Conservation (phyloP, 208 protist genomes). For the Acanthamoeba pearcei region DNA sequence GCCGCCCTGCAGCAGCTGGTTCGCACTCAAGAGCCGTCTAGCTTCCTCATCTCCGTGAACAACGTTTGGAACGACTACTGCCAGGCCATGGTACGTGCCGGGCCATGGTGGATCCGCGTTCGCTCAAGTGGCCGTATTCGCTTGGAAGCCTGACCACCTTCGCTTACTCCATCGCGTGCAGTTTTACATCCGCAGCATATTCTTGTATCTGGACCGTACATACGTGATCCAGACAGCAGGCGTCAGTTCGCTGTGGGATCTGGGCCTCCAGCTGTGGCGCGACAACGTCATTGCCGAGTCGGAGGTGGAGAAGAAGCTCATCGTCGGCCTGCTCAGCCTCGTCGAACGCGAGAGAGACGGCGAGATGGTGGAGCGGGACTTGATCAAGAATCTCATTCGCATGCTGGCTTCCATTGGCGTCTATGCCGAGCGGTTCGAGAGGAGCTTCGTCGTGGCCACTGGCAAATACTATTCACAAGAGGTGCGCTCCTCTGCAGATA, state of each 20-base stretch:
- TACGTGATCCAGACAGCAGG: conserved; percentile 84
- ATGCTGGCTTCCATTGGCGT: conserved; percentile 78
- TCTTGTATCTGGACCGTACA: conserved; percentile 87
- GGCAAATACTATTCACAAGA: conserved; percentile 62
- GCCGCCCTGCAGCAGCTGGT: conserved; percentile 3
- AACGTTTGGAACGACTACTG: conserved; percentile 76
- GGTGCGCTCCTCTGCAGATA: neutral
- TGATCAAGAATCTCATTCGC: conserved; percentile 70
- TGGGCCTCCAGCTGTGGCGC: conserved; percentile 84
- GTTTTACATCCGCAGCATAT: conserved; percentile 85
- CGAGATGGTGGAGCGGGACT: conserved; percentile 71
- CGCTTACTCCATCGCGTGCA: conserved; percentile 14
- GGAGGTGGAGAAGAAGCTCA: conserved; percentile 79
- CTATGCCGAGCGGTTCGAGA: conserved; percentile 83
- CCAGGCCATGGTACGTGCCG: conserved; percentile 72
- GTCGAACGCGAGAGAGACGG: conserved; percentile 82
- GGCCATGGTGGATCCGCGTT: neutral
- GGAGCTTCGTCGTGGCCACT: conserved; percentile 80
- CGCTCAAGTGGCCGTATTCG: neutral
- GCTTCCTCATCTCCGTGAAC: conserved; percentile 77
- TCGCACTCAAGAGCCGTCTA: conserved; percentile 18
- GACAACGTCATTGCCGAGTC: conserved; percentile 27
- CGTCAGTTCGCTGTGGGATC: conserved; percentile 82
- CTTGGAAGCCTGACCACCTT: neutral
- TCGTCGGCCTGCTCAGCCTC: conserved; percentile 75